Evolutionary conservation across 805 yeast species (phyloP), one percentile per base, ranked within the genome.

Genomic region (Kluyveromyces wickerhamii): DNA sequence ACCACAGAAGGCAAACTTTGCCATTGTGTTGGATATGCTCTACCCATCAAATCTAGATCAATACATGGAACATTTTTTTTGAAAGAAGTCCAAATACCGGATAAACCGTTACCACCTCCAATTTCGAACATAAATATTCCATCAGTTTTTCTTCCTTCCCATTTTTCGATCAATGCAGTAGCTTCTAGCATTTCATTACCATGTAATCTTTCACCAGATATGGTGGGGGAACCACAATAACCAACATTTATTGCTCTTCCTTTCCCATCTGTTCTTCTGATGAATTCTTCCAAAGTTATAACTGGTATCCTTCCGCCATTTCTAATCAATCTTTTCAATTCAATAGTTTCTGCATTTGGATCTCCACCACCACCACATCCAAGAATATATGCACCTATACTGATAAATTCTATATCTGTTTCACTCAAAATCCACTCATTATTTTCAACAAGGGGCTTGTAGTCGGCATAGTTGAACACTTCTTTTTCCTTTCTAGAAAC

Each of bases 301-400:
- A 68, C 63, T 25, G 31, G 48, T 18, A 65, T 49, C 1, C 35
- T 34, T 14, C 52, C 60, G 7, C 71, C 73, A 2, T 42, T 32
- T 27, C 63, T 40, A 13, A 68, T 31, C 33, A 52, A 37, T 34
- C 59, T 59, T 29, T 63, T 47, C 1, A 57, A 42, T 29, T 59
- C 63, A 21, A 69, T 48, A 39, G 44, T 65, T 13, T 45, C 46
- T 4, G 68, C 51, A 45, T 67, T 65, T 15, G 74, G 73, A 33
- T 59, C 59, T 25, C 74, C 74, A 20, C 74, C 74, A 10, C 74
- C 74, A 3, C 74, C 74, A 48, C 69, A 64, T 6, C 74, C 74
- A 4, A 69, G 55, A 35, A 69, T 65, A 42, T 68, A 69, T 17
- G 64, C 49, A n/a, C 74, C 75, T 32, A 65, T 58, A 21, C 62